Base-by-base conservation (phyloP, 768 basidiomycete genomes). In the Amyloporia xantha region DNA sequence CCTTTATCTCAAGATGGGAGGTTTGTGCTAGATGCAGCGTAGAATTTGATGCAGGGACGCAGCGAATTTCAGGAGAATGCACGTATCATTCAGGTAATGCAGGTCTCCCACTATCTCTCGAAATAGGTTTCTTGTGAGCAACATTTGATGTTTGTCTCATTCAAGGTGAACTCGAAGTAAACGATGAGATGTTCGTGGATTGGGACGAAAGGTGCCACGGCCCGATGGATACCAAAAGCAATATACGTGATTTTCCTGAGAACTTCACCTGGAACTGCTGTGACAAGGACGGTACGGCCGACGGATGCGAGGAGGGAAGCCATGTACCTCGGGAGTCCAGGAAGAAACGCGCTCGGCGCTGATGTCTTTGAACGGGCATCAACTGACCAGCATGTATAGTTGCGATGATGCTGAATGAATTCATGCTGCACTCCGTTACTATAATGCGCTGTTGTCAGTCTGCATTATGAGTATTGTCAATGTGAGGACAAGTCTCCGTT, bases 191-290 rank as follows among this genome's bases (percentile, higher is more conserved):
- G 10, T 76, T 75, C 48, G 60, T 49, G 9, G 76, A 77, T 54
- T 73, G 72, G 68, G 77, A 78, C 51, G 72, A 76, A 52, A 61
- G 65, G 25, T 64, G 60, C 43, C 75, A 76, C 47, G 76, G 77
- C 2, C 71, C 70, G 1, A 73, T 70, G 66, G 73, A 78, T 55
- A 67, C 70, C 4, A 15, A 33, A 15, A 33, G 30, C 30, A 33
- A 33, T 33, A 33, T 33, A 7, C 30, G 30, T 15, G 54, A 68
- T 13, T 75, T 61, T 49, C 76, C 77, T 1, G 70, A 78, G 49
- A 70, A 71, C 43, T 79, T 78, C 52, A 59, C 44, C 2, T 81
- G 78, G 78, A 68, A 62, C 2, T 81, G 77, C 53, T 79, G 79
- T 52, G 65, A 71, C n/a, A 53, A 58, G 38, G 56, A 68, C 41